These are phyloP conservation scores for Leccinum huronense DNA, from an alignment of 1,284 basidiomycete species.

Conservation along the genomic window DNA sequence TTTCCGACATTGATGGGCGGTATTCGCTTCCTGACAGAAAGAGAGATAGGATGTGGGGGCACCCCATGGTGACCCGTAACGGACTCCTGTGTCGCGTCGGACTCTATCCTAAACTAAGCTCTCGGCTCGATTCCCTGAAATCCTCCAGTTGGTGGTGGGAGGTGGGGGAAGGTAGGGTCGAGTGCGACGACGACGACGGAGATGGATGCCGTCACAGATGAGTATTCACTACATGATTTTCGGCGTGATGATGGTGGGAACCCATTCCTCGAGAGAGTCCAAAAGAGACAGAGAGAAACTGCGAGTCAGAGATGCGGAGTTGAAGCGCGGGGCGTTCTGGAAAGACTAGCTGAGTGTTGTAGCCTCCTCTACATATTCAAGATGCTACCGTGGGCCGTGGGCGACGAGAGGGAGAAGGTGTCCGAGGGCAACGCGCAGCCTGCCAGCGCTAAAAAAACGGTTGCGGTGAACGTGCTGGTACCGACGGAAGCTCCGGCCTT, in stretches of 20 bases:
- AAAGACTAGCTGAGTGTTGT: neutral
- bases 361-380: neutral
- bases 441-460: neutral
- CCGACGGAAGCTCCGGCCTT: neutral
- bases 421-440: neutral
- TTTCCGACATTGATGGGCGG: neutral
- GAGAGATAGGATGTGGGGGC: neutral
- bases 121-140: neutral
- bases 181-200: neutral
- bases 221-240: neutral
- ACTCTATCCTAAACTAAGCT: neutral
- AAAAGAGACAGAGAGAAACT: neutral
- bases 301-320: neutral
- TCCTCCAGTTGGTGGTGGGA: neutral
- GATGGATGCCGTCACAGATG: neutral
- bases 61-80: neutral
- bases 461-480: neutral
- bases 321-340: neutral
- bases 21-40: neutral
- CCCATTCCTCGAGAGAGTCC: neutral
- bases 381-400: neutral
- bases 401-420: neutral
- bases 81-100: neutral
- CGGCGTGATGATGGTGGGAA: neutral
- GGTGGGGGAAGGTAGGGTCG: neutral